Percentiles rank a stretch among this genome's conserved stretches.
phyloP scores from a whole-genome alignment of 176 grass and related monocot species.

The Aechmea fasciata region DNA sequence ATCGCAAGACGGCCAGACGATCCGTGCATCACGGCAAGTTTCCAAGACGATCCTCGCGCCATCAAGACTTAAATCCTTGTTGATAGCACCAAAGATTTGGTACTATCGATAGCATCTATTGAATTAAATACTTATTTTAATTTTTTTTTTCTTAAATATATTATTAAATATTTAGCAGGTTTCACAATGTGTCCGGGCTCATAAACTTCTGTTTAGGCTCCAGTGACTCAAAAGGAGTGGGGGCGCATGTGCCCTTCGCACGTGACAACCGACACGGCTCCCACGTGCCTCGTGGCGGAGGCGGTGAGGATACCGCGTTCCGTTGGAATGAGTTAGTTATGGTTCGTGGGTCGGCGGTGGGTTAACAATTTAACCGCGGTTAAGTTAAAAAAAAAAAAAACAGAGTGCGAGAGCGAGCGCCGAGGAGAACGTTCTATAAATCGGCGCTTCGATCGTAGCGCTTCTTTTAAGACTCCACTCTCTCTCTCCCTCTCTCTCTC shows the following conservation, averaged over 20 bases:
- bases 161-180: too few species aligned
- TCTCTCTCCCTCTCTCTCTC: neutral
- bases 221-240: neutral
- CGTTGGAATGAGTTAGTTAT: constrained; percentile 4
- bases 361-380: constrained; percentile 13
- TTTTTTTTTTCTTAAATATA: too few species aligned
- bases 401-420: neutral
- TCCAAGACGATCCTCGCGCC: too few species aligned
- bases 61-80: too few species aligned
- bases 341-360: neutral
- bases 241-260: neutral
- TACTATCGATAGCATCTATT: too few species aligned
- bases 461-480: neutral
- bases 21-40: too few species aligned
- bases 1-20: too few species aligned
- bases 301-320: neutral
- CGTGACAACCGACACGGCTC: neutral
- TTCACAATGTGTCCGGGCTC: too few species aligned
- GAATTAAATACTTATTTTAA: too few species aligned
- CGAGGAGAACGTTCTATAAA: constrained; percentile 6
- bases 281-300: neutral
- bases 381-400: neutral
- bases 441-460: neutral
- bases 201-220: neutral
- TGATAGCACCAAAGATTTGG: too few species aligned